These are phyloP conservation scores for Mycosphaerelloides madeirae DNA, from an alignment of 2,329 filamentous ascomycete genomes.

Conservation along the genomic window DNA sequence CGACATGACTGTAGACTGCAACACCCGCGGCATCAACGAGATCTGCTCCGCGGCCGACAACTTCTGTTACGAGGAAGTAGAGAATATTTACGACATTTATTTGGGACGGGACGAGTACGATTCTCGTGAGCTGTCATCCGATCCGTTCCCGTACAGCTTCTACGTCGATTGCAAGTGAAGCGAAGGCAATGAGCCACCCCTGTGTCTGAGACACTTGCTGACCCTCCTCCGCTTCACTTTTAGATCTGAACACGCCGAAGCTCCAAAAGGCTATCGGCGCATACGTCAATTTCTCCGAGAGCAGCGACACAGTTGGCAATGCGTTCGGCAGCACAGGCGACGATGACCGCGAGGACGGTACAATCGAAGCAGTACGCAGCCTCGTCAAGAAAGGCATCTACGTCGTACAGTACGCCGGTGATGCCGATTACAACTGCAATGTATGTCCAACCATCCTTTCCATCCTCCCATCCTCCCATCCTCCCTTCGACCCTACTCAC, in stretches of 20 bases:
- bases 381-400: slow-evolving; percentile 39
- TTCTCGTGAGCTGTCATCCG: slow-evolving; percentile 51
- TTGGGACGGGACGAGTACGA: slow-evolving; percentile 57
- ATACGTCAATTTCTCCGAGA: slow-evolving; percentile 52
- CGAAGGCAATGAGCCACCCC: no score
- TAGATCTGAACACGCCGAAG: slow-evolving; percentile 51
- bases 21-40: slow-evolving; percentile 45
- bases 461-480: background rate
- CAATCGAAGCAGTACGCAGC: slow-evolving; percentile 38
- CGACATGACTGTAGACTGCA: slow-evolving; percentile 54
- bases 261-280: slow-evolving; percentile 58
- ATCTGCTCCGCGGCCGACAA: slow-evolving; percentile 52
- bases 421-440: slow-evolving; percentile 49
- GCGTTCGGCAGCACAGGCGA: slow-evolving; percentile 49
- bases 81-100: slow-evolving; percentile 49
- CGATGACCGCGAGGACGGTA: slow-evolving; percentile 43
- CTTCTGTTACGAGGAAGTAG: slow-evolving; percentile 53
- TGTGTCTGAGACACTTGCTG: no score
- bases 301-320: slow-evolving; percentile 39
- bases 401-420: slow-evolving; percentile 43
- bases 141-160: slow-evolving; percentile 52
- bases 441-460: background rate
- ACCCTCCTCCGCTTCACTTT: no score
- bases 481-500: background rate
- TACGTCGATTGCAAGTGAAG: slow-evolving; percentile 56